Percentiles rank a stretch among this genome's conserved stretches.
phyloP scores from a whole-genome alignment of 2,329 filamentous ascomycete species.

The Pseudophaeomoniella oleicola region DNA sequence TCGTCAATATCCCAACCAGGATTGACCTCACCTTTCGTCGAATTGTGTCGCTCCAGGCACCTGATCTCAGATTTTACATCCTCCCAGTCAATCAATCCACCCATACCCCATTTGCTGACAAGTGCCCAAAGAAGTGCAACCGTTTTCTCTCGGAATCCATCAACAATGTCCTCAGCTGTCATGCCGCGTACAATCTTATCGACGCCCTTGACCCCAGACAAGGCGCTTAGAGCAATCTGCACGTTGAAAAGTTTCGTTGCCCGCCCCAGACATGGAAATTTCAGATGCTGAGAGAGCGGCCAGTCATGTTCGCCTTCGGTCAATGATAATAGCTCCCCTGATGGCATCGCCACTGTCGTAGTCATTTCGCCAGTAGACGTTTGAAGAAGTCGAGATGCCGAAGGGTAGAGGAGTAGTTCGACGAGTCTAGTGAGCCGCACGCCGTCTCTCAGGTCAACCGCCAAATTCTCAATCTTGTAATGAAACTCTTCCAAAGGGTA shows the following conservation, averaged over 20 bases:
- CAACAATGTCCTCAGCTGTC: slow-evolving; percentile 43
- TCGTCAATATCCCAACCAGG: slow-evolving; percentile 10
- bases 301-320: slow-evolving; percentile 22
- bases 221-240: slow-evolving; percentile 39
- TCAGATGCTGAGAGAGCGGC: slow-evolving; percentile 42
- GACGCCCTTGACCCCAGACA: slow-evolving; percentile 29
- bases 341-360: slow-evolving; percentile 30
- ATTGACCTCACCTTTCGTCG: slow-evolving; percentile 5
- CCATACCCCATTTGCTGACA: slow-evolving; percentile 41
- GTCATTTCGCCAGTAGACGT: slow-evolving; percentile 18
- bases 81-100: slow-evolving; percentile 38
- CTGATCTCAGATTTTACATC: slow-evolving; percentile 37
- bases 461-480: slow-evolving; percentile 45
- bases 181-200: slow-evolving; percentile 27
- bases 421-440: slow-evolving; percentile 44
- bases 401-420: slow-evolving; percentile 39
- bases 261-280: slow-evolving; percentile 39
- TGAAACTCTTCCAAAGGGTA: slow-evolving; percentile 43
- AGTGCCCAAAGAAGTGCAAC: slow-evolving; percentile 46
- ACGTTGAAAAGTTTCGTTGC: slow-evolving; percentile 46
- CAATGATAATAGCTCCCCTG: slow-evolving; percentile 25
- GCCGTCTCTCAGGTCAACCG: slow-evolving; percentile 47
- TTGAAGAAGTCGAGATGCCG: slow-evolving; percentile 14
- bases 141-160: slow-evolving; percentile 51
- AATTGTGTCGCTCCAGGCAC: slow-evolving; percentile 7